phyloP scores from a whole-genome alignment of 257 asterid species.

The Scutellaria galericulata region DNA sequence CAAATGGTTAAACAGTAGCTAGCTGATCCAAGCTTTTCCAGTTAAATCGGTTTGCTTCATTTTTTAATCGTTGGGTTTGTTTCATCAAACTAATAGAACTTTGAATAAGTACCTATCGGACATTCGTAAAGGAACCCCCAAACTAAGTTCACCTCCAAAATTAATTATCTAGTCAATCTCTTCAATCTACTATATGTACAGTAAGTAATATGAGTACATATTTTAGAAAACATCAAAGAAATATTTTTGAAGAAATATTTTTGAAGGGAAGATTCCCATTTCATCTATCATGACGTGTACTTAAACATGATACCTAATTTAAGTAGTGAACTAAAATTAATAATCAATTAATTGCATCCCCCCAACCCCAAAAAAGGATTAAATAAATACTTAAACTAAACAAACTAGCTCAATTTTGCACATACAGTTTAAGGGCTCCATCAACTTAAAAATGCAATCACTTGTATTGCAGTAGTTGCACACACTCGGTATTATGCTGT shows the following conservation, averaged over 20 bases:
- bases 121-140: background rate
- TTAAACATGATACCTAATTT: too few species aligned
- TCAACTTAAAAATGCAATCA: background rate
- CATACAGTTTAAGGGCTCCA: background rate
- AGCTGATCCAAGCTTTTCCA: slow-evolving; percentile 1
- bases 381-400: background rate
- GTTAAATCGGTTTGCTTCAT: background rate
- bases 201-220: background rate
- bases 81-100: background rate
- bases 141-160: background rate
- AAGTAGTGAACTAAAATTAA: too few species aligned
- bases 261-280: too few species aligned
- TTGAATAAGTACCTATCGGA: background rate
- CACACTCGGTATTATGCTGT: background rate
- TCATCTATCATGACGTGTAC: too few species aligned
- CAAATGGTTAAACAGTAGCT: background rate
- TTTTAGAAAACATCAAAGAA: background rate
- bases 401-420: background rate
- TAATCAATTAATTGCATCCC: too few species aligned
- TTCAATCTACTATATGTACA: background rate
- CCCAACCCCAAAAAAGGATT: too few species aligned
- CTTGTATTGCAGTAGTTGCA: background rate
- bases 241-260: too few species aligned
- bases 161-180: background rate
- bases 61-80: background rate